phyloP scores from a whole-genome alignment of 2,329 filamentous ascomycete genomes.

The Alternaria longipes region DNA sequence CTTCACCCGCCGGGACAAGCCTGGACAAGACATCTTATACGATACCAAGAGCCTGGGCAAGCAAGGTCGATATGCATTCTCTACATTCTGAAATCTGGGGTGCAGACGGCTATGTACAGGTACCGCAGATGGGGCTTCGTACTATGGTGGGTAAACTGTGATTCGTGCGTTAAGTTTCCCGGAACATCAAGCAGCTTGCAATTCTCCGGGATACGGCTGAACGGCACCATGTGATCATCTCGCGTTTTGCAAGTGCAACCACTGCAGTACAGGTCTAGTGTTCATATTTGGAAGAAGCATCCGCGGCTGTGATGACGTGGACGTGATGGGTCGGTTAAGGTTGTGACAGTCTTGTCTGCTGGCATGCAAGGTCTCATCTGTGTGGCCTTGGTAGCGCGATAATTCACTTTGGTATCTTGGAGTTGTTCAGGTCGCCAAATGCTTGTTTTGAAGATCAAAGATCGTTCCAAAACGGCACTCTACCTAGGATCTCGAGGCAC shows the following conservation, averaged over 20 bases:
- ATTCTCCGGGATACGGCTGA: slow-evolving; percentile 18
- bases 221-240: slow-evolving; percentile 11
- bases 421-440: not conserved
- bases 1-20: slow-evolving; percentile 41
- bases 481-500: not conserved
- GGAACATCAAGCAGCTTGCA: slow-evolving; percentile 6
- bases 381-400: not conserved
- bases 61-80: slow-evolving; percentile 8
- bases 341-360: not conserved
- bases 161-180: slow-evolving; percentile 16
- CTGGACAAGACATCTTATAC: slow-evolving; percentile 34
- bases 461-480: not conserved
- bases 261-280: not conserved
- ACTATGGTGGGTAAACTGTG: slow-evolving; percentile 25
- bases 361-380: slow-evolving; percentile 5
- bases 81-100: slow-evolving; percentile 23
- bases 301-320: slow-evolving; percentile 8
- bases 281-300: slow-evolving; percentile 3
- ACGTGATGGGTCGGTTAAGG: slow-evolving; percentile 2
- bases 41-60: slow-evolving; percentile 30
- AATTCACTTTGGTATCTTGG: not conserved
- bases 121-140: slow-evolving; percentile 2
- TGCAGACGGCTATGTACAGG: slow-evolving; percentile 22
- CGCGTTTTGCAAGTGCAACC: not conserved
- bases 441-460: not conserved